phyloP scores from a whole-genome alignment of 345 rosid species.

The Salix dunnii region DNA sequence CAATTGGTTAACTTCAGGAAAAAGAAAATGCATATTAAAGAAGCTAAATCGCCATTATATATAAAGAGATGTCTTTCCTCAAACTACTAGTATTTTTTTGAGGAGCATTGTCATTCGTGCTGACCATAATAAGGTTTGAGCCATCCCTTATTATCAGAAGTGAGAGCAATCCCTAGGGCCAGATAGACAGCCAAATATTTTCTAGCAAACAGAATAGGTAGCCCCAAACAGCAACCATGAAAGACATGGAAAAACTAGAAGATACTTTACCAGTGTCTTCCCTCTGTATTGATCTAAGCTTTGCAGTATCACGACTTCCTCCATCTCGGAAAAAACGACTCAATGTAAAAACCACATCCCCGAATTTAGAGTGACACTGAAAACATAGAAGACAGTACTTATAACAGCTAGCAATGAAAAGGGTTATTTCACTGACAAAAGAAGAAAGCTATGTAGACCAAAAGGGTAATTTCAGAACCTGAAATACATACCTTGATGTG shows the following conservation, averaged over 20 bases:
- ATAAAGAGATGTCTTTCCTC: neutral
- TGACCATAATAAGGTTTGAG: neutral
- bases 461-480: conserved; percentile 12
- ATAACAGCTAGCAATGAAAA: conserved; percentile 8
- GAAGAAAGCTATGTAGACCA: conserved; percentile 20
- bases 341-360: conserved; percentile 73
- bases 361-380: conserved; percentile 80
- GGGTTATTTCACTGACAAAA: conserved; percentile 11
- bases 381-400: conserved; percentile 18
- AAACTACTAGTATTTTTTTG: neutral
- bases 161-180: neutral
- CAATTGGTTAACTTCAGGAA: neutral
- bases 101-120: neutral
- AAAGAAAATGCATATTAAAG: neutral
- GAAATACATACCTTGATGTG: conserved; percentile 54
- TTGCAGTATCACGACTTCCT: conserved; percentile 29
- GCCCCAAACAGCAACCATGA: neutral
- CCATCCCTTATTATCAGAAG: neutral
- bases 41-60: neutral
- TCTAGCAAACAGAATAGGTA: neutral
- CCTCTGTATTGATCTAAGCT: conserved; percentile 31
- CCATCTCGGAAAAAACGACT: conserved; percentile 83
- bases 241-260: conserved; percentile 18
- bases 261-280: conserved; percentile 45
- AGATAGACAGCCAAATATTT: neutral